A percentile compares a stretch with the other conserved stretches of the same genome.
phyloP scores from a whole-genome alignment of 176 grass and related monocot species.

The Cymbopogon citratus region DNA sequence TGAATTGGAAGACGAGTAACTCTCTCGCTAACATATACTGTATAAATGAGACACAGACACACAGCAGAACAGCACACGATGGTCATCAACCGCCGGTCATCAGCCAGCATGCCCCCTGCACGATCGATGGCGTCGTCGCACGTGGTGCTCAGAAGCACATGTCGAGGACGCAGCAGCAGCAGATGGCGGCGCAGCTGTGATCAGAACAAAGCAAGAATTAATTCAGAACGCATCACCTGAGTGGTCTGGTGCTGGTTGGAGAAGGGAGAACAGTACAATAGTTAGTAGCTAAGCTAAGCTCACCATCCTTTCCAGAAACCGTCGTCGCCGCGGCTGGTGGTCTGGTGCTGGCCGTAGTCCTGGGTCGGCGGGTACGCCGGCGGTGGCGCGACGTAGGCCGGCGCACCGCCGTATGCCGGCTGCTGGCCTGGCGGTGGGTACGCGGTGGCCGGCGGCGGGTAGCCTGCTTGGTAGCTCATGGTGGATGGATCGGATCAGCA shows the following conservation, averaged over 20 bases:
- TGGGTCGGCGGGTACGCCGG: constrained; percentile 2
- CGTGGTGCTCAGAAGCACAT: constrained; percentile 16
- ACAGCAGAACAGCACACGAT: neutral
- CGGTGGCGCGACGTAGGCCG: neutral
- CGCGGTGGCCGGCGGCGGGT: neutral
- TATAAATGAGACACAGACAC: neutral
- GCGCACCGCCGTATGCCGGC: no score
- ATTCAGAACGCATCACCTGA: no score
- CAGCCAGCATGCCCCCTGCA: neutral
- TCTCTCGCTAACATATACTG: no score
- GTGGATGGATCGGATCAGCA: no score
- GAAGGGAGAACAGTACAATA: no score
- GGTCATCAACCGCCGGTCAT: neutral
- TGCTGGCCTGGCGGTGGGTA: neutral
- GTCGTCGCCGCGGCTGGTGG: constrained; percentile 7
- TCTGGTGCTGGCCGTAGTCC: neutral
- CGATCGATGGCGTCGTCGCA: neutral
- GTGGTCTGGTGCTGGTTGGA: no score
- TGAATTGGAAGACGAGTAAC: neutral
- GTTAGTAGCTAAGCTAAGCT: no score
- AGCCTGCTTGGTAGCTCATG: constrained; percentile 32
- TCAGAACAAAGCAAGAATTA: neutral
- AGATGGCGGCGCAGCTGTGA: constrained; percentile 32
- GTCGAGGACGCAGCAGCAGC: constrained; percentile 45
- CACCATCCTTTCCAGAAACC: constrained; percentile 44